Evolutionary conservation across 2,329 filamentous ascomycete genomes (phyloP).

Genomic region (Talaromyces sp.): DNA sequence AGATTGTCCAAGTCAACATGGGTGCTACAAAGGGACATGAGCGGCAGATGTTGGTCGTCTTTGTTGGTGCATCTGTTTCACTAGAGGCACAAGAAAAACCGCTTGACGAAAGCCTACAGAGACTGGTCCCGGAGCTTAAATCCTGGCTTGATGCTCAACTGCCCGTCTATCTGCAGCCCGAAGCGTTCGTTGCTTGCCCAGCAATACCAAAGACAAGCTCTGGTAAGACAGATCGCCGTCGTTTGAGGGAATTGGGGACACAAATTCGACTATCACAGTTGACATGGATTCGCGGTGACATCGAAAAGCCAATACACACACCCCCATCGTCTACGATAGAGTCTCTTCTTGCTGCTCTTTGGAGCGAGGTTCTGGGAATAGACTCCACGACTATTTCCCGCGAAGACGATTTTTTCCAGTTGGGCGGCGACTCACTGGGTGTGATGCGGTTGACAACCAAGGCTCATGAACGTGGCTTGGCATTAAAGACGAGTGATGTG

Average conservation of each 20-base stretch:
- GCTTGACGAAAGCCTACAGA: constrained; percentile 6
- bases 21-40: not conserved
- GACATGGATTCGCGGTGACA: not conserved
- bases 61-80: not conserved
- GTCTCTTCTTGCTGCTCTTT: constrained; percentile 12
- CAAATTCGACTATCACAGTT: not conserved
- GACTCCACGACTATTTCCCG: constrained; percentile 13
- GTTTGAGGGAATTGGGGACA: not conserved
- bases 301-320: not conserved
- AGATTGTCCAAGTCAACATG: too few species aligned
- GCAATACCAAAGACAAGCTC: not conserved
- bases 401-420: constrained; percentile 20
- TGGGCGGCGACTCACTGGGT: constrained; percentile 20
- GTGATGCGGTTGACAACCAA: constrained; percentile 18
- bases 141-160: not conserved
- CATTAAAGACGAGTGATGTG: not conserved
- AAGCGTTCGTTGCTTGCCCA: not conserved
- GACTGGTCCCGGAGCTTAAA: not conserved
- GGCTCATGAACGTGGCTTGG: not conserved
- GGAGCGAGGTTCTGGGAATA: constrained; percentile 17
- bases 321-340: constrained; percentile 8
- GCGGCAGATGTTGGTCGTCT: not conserved
- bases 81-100: not conserved
- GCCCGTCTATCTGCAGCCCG: constrained; percentile 5
- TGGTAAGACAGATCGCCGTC: constrained; percentile 9